A percentile compares a stretch with the other conserved stretches of the same genome.
Conservation (phyloP, 225 moss, liverwort and hornwort genomes). For the Physcomitrium patens region DNA sequence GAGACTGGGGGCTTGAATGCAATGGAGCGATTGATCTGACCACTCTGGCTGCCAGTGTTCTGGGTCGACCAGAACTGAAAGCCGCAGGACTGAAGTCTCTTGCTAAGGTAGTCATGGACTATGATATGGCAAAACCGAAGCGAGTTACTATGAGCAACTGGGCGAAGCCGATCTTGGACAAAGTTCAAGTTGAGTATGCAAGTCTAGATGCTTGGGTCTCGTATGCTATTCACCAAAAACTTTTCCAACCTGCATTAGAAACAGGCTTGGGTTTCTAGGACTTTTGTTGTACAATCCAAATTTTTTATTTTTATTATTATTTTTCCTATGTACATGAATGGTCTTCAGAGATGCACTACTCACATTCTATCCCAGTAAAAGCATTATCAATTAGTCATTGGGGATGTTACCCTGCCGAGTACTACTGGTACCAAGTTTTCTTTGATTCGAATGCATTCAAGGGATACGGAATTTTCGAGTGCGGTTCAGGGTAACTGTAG, state of each 20-base stretch:
- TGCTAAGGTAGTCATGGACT: slow-evolving; percentile 66
- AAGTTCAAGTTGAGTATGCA: slow-evolving; percentile 73
- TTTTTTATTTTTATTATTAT: no score
- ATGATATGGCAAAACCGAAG: slow-evolving; percentile 74
- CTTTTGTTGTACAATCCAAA: background rate
- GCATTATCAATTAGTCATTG: no score
- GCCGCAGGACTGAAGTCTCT: slow-evolving; percentile 66
- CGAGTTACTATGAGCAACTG: slow-evolving; percentile 85
- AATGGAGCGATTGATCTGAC: slow-evolving; percentile 72
- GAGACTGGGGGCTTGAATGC: slow-evolving; percentile 75
- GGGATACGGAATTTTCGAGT: no score
- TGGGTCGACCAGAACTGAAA: slow-evolving; percentile 52
- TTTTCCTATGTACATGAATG: no score
- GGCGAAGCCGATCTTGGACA: slow-evolving; percentile 58
- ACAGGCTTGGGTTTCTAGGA: slow-evolving; percentile 9
- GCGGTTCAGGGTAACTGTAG: no score
- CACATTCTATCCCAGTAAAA: no score
- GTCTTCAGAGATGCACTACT: no score
- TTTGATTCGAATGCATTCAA: no score
- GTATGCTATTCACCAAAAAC: slow-evolving; percentile 58
- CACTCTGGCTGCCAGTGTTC: slow-evolving; percentile 56
- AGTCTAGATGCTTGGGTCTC: slow-evolving; percentile 92
- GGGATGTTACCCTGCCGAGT: no score
- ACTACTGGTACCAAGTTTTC: no score
- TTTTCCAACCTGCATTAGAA: slow-evolving; percentile 29